These are phyloP conservation scores for Wickerhamiella kurtzmanii DNA, from an alignment of 805 yeast species.

Conservation along the genomic window DNA sequence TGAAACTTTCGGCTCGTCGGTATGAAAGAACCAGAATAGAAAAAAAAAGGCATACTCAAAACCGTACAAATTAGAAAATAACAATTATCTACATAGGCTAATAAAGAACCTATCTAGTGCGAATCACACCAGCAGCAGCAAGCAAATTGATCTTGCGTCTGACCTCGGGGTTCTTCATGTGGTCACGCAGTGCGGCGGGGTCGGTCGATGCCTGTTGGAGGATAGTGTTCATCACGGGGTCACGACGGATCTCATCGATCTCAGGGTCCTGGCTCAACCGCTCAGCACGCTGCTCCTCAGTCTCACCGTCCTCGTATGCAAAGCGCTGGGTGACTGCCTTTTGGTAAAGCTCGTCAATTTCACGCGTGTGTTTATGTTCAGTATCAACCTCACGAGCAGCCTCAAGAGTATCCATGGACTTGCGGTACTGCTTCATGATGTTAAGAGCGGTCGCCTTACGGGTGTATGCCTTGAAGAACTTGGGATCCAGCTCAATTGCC, in stretches of 20 bases:
- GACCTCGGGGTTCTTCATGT: conserved; percentile 92
- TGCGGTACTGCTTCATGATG: conserved; percentile 75
- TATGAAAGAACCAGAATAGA: too few relatives aligned
- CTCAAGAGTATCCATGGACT: conserved; percentile 68
- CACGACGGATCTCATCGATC: conserved; percentile 78
- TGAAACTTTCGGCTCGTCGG: too few relatives aligned
- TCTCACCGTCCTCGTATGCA: conserved; percentile 72
- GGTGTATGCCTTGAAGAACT: conserved; percentile 85
- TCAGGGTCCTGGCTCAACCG: conserved; percentile 90
- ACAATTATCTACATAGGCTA: neutral
- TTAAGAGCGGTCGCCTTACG: conserved; percentile 92
- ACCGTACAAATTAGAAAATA: too few relatives aligned
- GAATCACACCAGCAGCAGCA: conserved; percentile 93
- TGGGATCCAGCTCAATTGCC: conserved; percentile 81
- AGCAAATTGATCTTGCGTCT: conserved; percentile 74
- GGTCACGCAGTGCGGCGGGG: conserved; percentile 95
- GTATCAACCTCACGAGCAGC: conserved; percentile 64
- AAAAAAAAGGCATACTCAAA: too few relatives aligned
- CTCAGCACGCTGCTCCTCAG: conserved; percentile 87
- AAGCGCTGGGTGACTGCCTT: conserved; percentile 70
- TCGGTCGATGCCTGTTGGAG: conserved; percentile 85
- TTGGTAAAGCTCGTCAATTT: conserved; percentile 68
- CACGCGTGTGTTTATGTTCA: conserved; percentile 44
- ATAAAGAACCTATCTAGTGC: conserved; percentile 45
- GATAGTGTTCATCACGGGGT: conserved; percentile 94